Percentiles rank a stretch among this genome's conserved stretches.
These are phyloP conservation scores for Thelonectria olida DNA, from an alignment of 2,329 filamentous ascomycete species.

Conservation along the genomic window DNA sequence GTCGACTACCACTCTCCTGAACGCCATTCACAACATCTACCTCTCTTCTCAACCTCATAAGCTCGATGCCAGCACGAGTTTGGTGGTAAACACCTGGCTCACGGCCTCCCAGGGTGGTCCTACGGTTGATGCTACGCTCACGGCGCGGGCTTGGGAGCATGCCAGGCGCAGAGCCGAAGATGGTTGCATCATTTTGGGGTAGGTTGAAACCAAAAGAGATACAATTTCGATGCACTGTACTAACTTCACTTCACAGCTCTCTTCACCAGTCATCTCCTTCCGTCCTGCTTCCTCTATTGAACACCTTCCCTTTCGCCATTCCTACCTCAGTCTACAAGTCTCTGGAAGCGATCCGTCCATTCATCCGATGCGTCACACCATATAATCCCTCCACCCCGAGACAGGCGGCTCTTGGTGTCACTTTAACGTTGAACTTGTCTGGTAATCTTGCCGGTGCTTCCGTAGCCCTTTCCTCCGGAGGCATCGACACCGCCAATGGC, in stretches of 20 bases:
- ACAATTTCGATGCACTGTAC: not conserved
- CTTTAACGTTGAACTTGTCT: slow-evolving; percentile 81
- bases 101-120: slow-evolving; percentile 77
- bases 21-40: slow-evolving; percentile 90
- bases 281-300: slow-evolving; percentile 81
- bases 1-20: slow-evolving; percentile 91
- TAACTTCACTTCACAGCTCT: slow-evolving; percentile 65
- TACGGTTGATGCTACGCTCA: slow-evolving; percentile 82
- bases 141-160: slow-evolving; percentile 92
- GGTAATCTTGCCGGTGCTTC: slow-evolving; percentile 81
- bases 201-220: slow-evolving; percentile 44
- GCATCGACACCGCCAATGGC: slow-evolving; percentile 84
- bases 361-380: slow-evolving; percentile 87
- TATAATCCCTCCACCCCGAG: slow-evolving; percentile 86
- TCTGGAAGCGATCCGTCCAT: slow-evolving; percentile 83
- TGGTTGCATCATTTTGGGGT: slow-evolving; percentile 91
- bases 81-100: slow-evolving; percentile 96
- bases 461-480: slow-evolving; percentile 83
- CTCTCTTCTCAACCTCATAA: slow-evolving; percentile 82
- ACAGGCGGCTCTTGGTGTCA: slow-evolving; percentile 82
- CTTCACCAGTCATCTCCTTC: slow-evolving; percentile 91
- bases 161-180: slow-evolving; percentile 93
- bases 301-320: slow-evolving; percentile 80
- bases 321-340: slow-evolving; percentile 81
- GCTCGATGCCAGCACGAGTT: slow-evolving; percentile 87